Evolutionary conservation across 148 eudicot species (phyloP), one percentile per base, ranked within the genome.

Genomic region (Vaccinium vitisidaea): DNA sequence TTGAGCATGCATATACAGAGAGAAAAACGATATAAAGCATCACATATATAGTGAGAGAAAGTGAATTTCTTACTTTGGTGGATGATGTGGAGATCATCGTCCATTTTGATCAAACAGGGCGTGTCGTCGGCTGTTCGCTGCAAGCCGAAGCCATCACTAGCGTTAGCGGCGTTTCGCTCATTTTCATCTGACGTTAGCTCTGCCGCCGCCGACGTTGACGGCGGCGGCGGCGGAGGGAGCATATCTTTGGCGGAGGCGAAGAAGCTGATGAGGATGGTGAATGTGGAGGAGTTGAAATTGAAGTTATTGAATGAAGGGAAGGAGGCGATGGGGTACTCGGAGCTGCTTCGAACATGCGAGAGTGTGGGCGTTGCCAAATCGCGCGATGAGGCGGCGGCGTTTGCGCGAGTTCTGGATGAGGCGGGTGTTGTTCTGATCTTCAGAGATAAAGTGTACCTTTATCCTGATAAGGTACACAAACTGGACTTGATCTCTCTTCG

Each of bases 341-440:
- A 96, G 84, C 87, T 96, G 5, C 84, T 96, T 30, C 81, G 83
- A n/a, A 93, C 89, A 25, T 94, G 97, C 83, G 85, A 91, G 85
- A 86, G 86, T 50, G 84, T 89, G 83, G 99, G 99, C 0, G 94
- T 96, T 14, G 92, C 88, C 27, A 93, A 91, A 84, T 87, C 97
- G 54, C 59, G 2, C 5, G 88, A 88, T 2, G 99, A 96, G 84
- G 98, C 98, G 5, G 88, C 82, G 30, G 89, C 86, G n/a, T 94
- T 92, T 69, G 95, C 93, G 1, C 79, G 83, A n/a, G 94, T 90
- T 81, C 90, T 96, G 59, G 98, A 94, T 84, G 97, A 96, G 46
- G 97, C 99, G 50, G 99, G 98, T 11, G 98, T 94, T 55, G 90
- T 96, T 75, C 87, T 96, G 67, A 89, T 96, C 54, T 93, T 93